Conservation (phyloP, 2,329 filamentous ascomycete species). For the Pestalotiopsis sp. region DNA sequence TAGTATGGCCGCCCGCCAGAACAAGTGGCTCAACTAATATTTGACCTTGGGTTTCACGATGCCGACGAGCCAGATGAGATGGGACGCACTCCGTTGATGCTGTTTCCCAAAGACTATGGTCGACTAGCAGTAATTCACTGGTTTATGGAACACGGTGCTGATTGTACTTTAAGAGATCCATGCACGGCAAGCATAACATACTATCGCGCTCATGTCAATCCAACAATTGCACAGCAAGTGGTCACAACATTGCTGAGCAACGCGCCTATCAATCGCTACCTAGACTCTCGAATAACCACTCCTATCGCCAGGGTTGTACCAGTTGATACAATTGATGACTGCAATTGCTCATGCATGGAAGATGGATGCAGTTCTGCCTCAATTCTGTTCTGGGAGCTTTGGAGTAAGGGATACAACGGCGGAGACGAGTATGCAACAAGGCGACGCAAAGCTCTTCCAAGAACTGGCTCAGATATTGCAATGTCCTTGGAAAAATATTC, state of each 20-base stretch:
- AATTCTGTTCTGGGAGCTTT: background rate
- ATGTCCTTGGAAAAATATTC: background rate
- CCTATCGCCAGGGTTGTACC: background rate
- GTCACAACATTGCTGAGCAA: background rate
- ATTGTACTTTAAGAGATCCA: background rate
- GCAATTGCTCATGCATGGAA: background rate
- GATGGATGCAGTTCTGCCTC: background rate
- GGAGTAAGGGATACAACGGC: fast-evolving
- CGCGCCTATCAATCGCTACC: too few relatives aligned
- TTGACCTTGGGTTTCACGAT: background rate
- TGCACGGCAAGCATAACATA: fast-evolving
- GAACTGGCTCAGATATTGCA: background rate
- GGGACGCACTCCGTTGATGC: background rate
- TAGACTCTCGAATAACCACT: background rate
- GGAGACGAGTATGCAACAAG: background rate
- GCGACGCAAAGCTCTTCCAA: background rate
- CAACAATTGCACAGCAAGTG: background rate
- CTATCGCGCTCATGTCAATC: background rate
- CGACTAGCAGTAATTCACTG: background rate
- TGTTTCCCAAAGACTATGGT: background rate
- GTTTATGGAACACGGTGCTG: background rate
- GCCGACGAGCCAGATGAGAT: background rate
- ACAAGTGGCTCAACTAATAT: background rate
- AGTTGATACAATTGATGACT: background rate
- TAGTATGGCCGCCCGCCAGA: too few relatives aligned